Evolutionary conservation across 768 basidiomycete species (phyloP), one percentile per base, ranked within the genome.

Genomic region (Mycena epipterygia): DNA sequence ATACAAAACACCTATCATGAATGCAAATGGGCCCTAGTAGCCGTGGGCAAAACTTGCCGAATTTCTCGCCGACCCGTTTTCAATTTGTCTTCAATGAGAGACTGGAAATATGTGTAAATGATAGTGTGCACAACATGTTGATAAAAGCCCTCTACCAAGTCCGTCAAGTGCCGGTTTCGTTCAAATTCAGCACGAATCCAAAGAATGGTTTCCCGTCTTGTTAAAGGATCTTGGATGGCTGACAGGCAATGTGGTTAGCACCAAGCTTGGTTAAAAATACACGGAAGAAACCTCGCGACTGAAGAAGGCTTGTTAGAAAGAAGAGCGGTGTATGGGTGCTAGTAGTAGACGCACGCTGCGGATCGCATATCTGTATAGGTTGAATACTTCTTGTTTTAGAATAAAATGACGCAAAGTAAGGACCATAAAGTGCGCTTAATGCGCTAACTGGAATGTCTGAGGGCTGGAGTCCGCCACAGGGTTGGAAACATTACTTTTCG

Each of bases 141-240:
- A 51, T 48, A 58, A 70, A 44, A 44, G 13, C 62, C 75, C 86
- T 17, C 61, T 74, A 94, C 93, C 70, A 83, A 78, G 76, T 94
- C 90, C 14, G 83, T 78, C 44, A 93, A 75, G 75, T 89, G 77
- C 67, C 79, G 85, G 73, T 89, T 90, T 67, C 89, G 83, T 76
- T 93, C 90, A 73, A 95, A 88, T 79, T 94, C 93, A 56, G 81
- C 76, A 32, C 94, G 89, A 79, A 95, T 88, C 92, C 93, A 95
- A 25, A 78, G 75, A 9, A 94, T 79, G 0, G 93, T 93, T 74
- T 95, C 93, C 68, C 80, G 79, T 68, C 93, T 87, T 32, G 91
- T 84, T 66, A 77, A 76, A 60, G 84, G 84, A 80, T 94, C 87
- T 39, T 88, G 89, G 57, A 95, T 90, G 46, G 79, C 94, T 94